Evolutionary conservation across 441 rosid genomes (phyloP).

Genomic region (Raphanus hybrid): DNA sequence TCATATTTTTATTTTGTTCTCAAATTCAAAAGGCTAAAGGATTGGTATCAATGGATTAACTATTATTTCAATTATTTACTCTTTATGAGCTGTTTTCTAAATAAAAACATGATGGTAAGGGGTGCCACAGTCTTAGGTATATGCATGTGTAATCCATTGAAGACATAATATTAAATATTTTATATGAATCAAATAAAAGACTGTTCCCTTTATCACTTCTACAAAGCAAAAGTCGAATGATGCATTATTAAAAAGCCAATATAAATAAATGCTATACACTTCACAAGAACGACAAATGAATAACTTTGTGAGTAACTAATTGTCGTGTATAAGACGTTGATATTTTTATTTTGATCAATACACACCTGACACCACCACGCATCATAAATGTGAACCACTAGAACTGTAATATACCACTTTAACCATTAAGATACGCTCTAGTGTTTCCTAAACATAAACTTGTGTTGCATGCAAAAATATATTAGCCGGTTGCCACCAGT

Average conservation of each 20-base stretch:
- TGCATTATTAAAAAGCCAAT: constrained; percentile 16
- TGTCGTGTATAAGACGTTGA: constrained; percentile 2
- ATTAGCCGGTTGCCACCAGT: not conserved
- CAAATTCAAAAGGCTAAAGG: constrained; percentile 37
- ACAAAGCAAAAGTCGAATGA: constrained; percentile 37
- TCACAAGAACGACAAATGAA: no score
- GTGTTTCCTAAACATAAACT: not conserved
- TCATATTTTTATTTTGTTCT: not conserved
- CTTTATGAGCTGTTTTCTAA: no score
- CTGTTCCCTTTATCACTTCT: constrained; percentile 36
- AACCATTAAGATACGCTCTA: not conserved
- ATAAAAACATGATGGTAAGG: no score
- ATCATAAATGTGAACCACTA: not conserved
- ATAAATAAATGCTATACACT: no score
- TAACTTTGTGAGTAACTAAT: not conserved
- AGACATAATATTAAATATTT: not conserved
- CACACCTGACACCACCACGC: not conserved
- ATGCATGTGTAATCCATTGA: constrained; percentile 41
- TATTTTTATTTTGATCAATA: not conserved
- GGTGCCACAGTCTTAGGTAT: constrained; percentile 31
- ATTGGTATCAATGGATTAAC: constrained; percentile 34
- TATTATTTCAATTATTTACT: not conserved
- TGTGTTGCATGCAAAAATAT: not conserved
- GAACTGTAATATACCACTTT: not conserved
- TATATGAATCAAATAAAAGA: constrained; percentile 31